Evolutionary conservation across 352 stramenopile genomes (phyloP), one percentile per base, ranked within the genome.

Genomic region (Elongisporangium undulatum): DNA sequence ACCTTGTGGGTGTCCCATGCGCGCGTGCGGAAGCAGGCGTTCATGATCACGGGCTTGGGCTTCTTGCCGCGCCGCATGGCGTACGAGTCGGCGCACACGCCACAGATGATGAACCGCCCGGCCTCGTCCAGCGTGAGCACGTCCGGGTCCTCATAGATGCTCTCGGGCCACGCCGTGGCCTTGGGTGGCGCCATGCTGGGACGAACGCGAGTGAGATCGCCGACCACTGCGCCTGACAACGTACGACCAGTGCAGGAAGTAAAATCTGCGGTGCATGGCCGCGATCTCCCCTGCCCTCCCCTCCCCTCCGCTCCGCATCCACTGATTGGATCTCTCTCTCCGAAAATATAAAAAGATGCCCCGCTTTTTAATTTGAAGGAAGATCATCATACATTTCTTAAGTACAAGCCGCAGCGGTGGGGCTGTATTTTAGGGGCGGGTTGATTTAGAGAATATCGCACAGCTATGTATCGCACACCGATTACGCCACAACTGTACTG

Each of bases 41-140:
- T 80, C 72, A 80, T 80, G 55, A 80, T 76, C 52, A 80, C 72
- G 6, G 72, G 72, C 53, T 80, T 80, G 41, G 72, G 72, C 45
- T 80, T 80, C 63, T 80, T 80, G 45, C 72, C 72, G 48, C 72
- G 69, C 24, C 77, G 72, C 39, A 78, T 64, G 8, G 72, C 72
- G 55, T 78, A 80, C 63, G 77, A 67, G 20, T 75, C 67, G 56
- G 77, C 69, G 59, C 72, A 80, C 26, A 80, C 72, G 34, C 75
- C 77, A 53, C 72, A 80, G 48, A 80, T 67, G 62, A 80, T 69
- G 52, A 77, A 80, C 16, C 68, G 65, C 17, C 72, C 72, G 63
- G 77, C 70, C 56, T 80, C 68, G 53, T 80, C 72, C 23, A 80
- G 69, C 51, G 66, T 80, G 49, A 80, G 66, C 48, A 80, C 69